Conservation (phyloP, 2,329 filamentous ascomycete species). For the Cyphellophora attinorum region DNA sequence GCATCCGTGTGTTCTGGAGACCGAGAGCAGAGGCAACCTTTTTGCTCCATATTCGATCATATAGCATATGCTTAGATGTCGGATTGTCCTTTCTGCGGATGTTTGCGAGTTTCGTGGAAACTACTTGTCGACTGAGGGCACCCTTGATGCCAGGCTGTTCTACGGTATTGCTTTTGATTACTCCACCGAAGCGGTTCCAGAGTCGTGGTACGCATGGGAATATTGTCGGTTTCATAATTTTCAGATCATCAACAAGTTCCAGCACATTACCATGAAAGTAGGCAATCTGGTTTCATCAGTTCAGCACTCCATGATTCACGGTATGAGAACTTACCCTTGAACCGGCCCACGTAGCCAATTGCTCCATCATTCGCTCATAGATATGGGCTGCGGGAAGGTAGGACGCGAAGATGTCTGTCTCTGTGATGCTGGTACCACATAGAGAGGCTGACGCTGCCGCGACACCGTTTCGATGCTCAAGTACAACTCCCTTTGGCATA, state of each 20-base stretch:
- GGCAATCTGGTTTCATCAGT: too few species aligned
- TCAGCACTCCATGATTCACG: too few species aligned
- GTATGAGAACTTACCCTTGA: too few species aligned
- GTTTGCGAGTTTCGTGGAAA: conserved; percentile 69
- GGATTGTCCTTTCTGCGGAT: conserved; percentile 41
- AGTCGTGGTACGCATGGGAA: conserved; percentile 86
- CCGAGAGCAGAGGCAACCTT: conserved; percentile 81
- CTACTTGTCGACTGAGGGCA: conserved; percentile 66
- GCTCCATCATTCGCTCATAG: conserved; percentile 76
- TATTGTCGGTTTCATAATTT: conserved; percentile 69
- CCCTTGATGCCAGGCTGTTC: conserved; percentile 73
- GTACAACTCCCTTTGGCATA: conserved; percentile 53
- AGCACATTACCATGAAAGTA: conserved; percentile 91
- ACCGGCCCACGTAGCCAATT: conserved; percentile 61
- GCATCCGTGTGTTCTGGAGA: conserved; percentile 59
- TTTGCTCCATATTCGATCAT: conserved; percentile 71
- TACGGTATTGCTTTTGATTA: conserved; percentile 68
- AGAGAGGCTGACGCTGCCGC: conserved; percentile 51
- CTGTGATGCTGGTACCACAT: conserved; percentile 45
- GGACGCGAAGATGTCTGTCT: conserved; percentile 62
- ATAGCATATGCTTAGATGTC: conserved; percentile 44
- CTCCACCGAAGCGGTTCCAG: conserved; percentile 81
- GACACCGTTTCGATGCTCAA: conserved; percentile 74
- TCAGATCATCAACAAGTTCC: conserved; percentile 77
- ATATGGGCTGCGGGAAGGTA: conserved; percentile 95